Percentiles rank a stretch among this genome's conserved stretches.
These are phyloP conservation scores for Trichoderma simmonsii DNA, from an alignment of 2,329 filamentous ascomycete genomes.

Conservation along the genomic window DNA sequence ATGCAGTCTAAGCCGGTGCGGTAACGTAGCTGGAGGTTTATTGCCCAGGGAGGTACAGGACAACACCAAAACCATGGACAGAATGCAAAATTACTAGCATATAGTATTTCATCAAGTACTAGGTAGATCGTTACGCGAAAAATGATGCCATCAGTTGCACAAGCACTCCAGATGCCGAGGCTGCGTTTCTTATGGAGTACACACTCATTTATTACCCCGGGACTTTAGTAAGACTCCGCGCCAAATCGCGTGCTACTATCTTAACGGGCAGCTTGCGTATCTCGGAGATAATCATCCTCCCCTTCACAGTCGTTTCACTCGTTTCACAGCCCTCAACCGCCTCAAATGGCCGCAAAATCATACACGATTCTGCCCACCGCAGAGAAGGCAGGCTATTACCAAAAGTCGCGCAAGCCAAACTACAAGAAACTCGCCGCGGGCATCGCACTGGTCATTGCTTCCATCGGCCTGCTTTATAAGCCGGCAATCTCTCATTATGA, in stretches of 20 bases:
- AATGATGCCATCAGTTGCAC: neutral
- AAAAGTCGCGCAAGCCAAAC: constrained; percentile 23
- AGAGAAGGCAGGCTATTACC: neutral
- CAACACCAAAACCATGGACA: neutral
- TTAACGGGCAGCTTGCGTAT: neutral
- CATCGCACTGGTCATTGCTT: constrained; percentile 28
- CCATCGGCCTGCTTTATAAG: constrained; percentile 28
- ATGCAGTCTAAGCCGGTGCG: neutral
- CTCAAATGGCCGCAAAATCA: neutral
- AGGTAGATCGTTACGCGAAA: neutral
- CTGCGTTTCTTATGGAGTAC: neutral
- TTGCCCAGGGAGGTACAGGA: neutral
- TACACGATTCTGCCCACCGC: neutral
- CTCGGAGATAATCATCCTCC: neutral
- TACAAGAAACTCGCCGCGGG: constrained; percentile 26
- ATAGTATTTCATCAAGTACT: neutral
- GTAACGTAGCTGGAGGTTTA: neutral
- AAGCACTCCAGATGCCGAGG: neutral
- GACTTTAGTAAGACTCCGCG: neutral
- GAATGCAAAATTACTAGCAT: neutral
- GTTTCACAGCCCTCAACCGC: neutral
- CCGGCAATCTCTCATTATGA: constrained; percentile 27
- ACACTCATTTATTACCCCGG: neutral
- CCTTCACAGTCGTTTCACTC: neutral
- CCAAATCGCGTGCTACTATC: neutral